A percentile compares a stretch with the other conserved stretches of the same genome.
Conservation (phyloP, 305 asterid species). For the Nicotiana rustica region DNA sequence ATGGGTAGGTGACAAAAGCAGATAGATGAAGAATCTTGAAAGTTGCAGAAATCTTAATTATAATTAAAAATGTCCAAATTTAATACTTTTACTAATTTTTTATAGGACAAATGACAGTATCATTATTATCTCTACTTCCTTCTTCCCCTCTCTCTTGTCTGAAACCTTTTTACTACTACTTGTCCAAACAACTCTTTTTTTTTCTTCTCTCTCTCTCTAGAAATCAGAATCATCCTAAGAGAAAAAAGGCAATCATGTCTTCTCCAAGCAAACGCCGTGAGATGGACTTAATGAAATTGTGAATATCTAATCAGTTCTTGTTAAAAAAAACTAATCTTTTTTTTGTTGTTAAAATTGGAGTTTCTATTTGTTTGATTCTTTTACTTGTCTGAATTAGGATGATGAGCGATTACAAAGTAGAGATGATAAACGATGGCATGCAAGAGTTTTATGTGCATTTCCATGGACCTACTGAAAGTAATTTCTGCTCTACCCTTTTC, state of each 20-base stretch:
- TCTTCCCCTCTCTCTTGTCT: conserved; percentile 19
- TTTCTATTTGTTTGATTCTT: not conserved
- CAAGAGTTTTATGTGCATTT: conserved; percentile 54
- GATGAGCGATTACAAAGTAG: conserved; percentile 60
- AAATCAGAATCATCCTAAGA: not conserved
- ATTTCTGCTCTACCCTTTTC: conserved; percentile 30
- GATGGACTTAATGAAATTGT: conserved; percentile 59
- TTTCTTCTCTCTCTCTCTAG: not conserved
- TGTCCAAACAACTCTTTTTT: not conserved
- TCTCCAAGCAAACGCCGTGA: conserved; percentile 57
- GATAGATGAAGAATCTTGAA: conserved; percentile 28
- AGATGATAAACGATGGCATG: conserved; percentile 53
- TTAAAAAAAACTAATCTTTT: not conserved
- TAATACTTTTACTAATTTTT: not conserved
- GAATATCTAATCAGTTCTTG: conserved; percentile 32
- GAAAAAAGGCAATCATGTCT: conserved; percentile 43
- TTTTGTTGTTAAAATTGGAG: not conserved
- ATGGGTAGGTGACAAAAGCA: conserved; percentile 34
- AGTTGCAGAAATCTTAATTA: conserved; percentile 29
- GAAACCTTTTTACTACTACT: not conserved
- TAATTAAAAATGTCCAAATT: not conserved
- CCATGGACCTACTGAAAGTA: conserved; percentile 55
- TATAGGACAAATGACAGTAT: not conserved
- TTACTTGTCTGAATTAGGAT: conserved; percentile 40
- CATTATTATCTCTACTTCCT: conserved; percentile 25